Percentiles rank a stretch among this genome's conserved stretches.
phyloP scores from a whole-genome alignment of 768 basidiomycete species.

The Lentinula sp. region DNA sequence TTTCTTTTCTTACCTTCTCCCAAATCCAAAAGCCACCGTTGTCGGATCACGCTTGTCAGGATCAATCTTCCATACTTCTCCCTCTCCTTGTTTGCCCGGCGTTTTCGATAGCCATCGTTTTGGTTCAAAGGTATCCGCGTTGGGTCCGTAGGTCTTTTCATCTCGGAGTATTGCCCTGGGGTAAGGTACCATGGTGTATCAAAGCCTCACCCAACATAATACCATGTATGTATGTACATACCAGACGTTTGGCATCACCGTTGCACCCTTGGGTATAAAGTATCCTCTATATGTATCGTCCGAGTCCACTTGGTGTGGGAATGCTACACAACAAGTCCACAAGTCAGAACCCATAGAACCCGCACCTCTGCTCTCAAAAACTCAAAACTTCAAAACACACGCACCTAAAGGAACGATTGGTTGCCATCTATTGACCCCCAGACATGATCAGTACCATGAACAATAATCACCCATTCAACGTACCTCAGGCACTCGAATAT shows the following conservation, averaged over 20 bases:
- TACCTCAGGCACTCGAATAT: neutral
- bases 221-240: constrained; percentile 2
- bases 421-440: neutral
- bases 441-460: neutral
- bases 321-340: neutral
- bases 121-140: neutral
- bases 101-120: neutral
- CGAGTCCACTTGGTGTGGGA: constrained; percentile 25
- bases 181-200: neutral
- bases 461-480: neutral
- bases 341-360: too few species aligned
- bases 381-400: neutral
- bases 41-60: neutral
- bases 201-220: neutral
- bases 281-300: constrained; percentile 23
- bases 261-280: constrained; percentile 25
- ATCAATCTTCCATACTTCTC: neutral
- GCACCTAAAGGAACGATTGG: neutral
- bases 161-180: neutral
- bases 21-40: neutral
- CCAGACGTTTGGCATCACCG: constrained; percentile 30
- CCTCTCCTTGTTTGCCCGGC: neutral
- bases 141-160: neutral
- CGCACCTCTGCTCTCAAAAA: too few species aligned
- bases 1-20: neutral